A percentile compares a stretch with the other conserved stretches of the same genome.
Evolutionary conservation across 495 filamentous ascomycete genomes (phyloP).

Genomic region (Podospora australis): DNA sequence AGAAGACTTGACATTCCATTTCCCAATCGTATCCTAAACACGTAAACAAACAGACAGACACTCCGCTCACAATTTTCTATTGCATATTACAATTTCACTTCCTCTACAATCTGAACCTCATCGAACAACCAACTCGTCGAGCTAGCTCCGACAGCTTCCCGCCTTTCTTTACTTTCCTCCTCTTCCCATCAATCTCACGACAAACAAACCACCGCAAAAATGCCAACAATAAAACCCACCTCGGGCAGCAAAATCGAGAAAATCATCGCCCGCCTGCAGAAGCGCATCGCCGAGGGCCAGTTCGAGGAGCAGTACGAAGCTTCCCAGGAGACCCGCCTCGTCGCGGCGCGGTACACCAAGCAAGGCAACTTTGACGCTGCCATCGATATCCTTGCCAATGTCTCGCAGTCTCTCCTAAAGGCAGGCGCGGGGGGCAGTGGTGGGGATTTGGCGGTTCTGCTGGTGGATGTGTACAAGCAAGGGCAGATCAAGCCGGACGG

Average conservation of each 20-base stretch:
- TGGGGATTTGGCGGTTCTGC: conserved; percentile 78
- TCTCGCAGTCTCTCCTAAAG: conserved; percentile 75
- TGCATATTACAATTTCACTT: too few relatives aligned
- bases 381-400: conserved; percentile 76
- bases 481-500: conserved; percentile 67
- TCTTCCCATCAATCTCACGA: too few relatives aligned
- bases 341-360: conserved; percentile 88
- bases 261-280: conserved; percentile 45
- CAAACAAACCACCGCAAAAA: too few relatives aligned
- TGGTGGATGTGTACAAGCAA: conserved; percentile 84
- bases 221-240: too few relatives aligned
- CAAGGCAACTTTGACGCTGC: conserved; percentile 73
- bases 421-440: conserved; percentile 89
- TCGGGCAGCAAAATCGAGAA: conserved; percentile 46
- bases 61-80: too few relatives aligned
- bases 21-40: too few relatives aligned
- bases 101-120: too few relatives aligned
- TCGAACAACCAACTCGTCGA: too few relatives aligned
- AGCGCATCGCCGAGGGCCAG: conserved; percentile 77
- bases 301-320: conserved; percentile 76
- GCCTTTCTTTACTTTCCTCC: too few relatives aligned
- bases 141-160: too few relatives aligned
- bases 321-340: conserved; percentile 91
- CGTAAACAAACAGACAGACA: too few relatives aligned
- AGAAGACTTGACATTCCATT: too few relatives aligned